Base-by-base conservation (phyloP, 2,329 filamentous ascomycete genomes). In the Aspergillus flavus region DNA sequence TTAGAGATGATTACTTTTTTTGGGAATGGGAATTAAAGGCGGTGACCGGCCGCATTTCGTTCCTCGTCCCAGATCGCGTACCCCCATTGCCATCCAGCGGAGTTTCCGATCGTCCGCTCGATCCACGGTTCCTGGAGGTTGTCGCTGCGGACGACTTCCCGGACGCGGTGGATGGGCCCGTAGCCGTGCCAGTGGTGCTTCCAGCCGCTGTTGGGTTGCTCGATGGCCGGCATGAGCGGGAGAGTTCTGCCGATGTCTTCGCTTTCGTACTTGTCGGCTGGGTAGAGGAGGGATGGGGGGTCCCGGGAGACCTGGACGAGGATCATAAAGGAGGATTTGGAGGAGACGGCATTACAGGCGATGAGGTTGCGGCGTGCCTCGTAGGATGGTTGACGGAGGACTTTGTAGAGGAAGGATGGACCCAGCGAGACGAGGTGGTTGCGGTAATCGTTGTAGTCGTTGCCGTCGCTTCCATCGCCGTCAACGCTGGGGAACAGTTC, bases 61-160 rank as follows among this genome's bases (percentile, higher is more conserved):
- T 54, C 52, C 52, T 54, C 52, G 26, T 65, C 64, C 61, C 58
- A 70, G 89, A 84, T 3, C 89, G 89, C 78, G 94, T 64, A 66
- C 2, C 64, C 64, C 59, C 59, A 64, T 50, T 64, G 41, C 64
- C 64, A 66, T 3, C 64, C 64, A 19, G 59, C 32, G 19, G 58
- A 59, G 41, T 65, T 34, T 6, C 61, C 64, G 14, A 62, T 61
- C 36, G 45, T 61, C 7, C 61, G 59, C 26, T 39, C 46, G 0
- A 39, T 16, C 39, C 32, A 30, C 21, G 21, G 61, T 34, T 55
- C 32, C 30, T 43, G 45, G 54, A 3, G 52, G 26, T 21, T 23
- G 12, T 39, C 32, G 10, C 1, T 26, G 11, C 52, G 52, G 10
- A 55, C 32, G 1, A 39, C 32, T 19, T 55, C 32, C 10, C 52